Conservation (phyloP, 2,329 filamentous ascomycete species). For the Cylindrodendrum hubeiense region DNA sequence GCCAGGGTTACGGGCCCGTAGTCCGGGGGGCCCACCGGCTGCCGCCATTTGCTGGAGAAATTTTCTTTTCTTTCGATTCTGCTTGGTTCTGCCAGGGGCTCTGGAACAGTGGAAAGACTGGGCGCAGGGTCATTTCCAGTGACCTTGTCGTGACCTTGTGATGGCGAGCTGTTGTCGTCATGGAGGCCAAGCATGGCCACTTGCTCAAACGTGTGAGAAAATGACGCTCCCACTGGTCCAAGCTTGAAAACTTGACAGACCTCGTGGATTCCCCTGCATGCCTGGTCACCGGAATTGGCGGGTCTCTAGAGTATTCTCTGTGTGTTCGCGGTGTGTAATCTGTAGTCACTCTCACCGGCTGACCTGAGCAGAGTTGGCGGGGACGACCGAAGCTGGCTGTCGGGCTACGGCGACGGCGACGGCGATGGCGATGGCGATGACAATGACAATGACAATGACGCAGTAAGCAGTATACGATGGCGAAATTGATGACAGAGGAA, state of each 20-base stretch:
- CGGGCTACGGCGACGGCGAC: not conserved
- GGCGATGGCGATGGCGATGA: no score
- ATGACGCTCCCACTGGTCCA: conserved; percentile 17
- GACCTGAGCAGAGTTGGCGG: not conserved
- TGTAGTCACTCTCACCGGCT: not conserved
- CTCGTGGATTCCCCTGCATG: conserved; percentile 9
- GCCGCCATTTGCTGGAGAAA: conserved; percentile 21
- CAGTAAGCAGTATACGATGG: no score
- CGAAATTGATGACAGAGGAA: no score
- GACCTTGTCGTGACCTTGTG: conserved; percentile 33
- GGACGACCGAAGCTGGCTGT: not conserved
- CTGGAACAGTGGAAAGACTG: not conserved
- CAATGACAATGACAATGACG: no score
- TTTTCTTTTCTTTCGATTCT: conserved; percentile 7
- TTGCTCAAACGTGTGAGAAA: conserved; percentile 17
- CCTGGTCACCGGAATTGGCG: not conserved
- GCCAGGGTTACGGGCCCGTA: not conserved
- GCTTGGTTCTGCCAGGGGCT: conserved; percentile 3
- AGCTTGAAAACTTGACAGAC: conserved; percentile 8
- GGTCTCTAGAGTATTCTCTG: not conserved
- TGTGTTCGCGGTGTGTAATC: not conserved
- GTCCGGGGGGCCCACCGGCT: conserved; percentile 17
- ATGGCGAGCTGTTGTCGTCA: conserved; percentile 32
- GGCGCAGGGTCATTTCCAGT: conserved; percentile 13
- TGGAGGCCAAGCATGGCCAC: conserved; percentile 13